Base-by-base conservation (phyloP, 192 early-diverging fungal species). In the Linderina pennispora region DNA sequence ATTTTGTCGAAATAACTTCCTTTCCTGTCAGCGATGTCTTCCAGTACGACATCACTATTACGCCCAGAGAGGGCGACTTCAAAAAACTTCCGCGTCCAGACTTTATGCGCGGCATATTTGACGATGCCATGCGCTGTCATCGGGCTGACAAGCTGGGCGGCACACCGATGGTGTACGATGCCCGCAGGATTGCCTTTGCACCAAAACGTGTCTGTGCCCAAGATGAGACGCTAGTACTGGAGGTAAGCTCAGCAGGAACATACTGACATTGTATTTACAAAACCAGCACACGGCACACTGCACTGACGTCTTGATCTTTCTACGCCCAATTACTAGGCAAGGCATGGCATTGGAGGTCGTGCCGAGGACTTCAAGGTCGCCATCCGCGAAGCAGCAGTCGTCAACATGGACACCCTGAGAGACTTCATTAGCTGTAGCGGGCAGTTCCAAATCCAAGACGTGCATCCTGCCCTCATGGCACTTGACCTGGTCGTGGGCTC, bases 11-110 rank as follows among this genome's bases (percentile, higher is more conserved):
- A 37, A 61, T 97, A 23, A 67, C 58, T 19, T 64, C 74, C 18
- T 77, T 87, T 8, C 81, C 84, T 4, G 57, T 75, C 9, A 65
- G 54, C 0, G 79, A 79, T 5, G 77, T 98, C n/a, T 76, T 86
- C 59, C 94, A 96, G 47, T 98, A 94, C 66, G 89, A 92, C 65
- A 73, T 97, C 13, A 75, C 71, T 0, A 82, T 97, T 21, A 62
- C 60, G 1, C 87, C 89, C 9, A 81, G 49, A 36, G 19, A 26
- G 10, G 51, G 51, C 22, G 34, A 38, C 2, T 58, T 62, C 31
- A 50, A 48, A 3, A 62, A 45, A 38, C 59, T 58, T 20, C 67
- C 59, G 21, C 46, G 46, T 8, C 51, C 64, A 11, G 45, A 38
- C 31, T 44, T 89, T 39, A 87, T 89, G 13, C 89, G 90, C 10